Evolutionary conservation across 2,329 filamentous ascomycete genomes (phyloP).

Genomic region (Trichoderma harzianum): DNA sequence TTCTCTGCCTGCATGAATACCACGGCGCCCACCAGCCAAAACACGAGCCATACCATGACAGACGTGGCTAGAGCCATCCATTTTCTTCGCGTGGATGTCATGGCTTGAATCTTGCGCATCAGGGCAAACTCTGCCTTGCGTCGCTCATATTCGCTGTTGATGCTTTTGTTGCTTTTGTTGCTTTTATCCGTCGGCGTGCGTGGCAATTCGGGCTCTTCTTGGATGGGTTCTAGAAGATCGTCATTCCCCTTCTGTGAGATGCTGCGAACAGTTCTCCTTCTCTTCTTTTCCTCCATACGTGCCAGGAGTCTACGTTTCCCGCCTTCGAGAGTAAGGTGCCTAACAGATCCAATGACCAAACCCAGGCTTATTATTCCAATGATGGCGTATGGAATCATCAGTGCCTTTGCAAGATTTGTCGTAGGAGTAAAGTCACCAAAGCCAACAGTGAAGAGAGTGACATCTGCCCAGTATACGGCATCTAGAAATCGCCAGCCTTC

Average conservation of each 20-base stretch:
- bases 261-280: constrained; percentile 44
- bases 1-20: constrained; percentile 61
- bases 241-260: constrained; percentile 46
- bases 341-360: constrained; percentile 77
- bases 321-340: constrained; percentile 60
- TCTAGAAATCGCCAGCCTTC: constrained; percentile 77
- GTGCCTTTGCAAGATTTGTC: constrained; percentile 58
- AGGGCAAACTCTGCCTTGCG: constrained; percentile 69
- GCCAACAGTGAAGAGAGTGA: constrained; percentile 63
- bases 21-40: constrained; percentile 79
- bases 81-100: constrained; percentile 61
- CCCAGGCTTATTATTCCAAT: constrained; percentile 81
- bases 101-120: constrained; percentile 76
- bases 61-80: constrained; percentile 74
- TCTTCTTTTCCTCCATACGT: constrained; percentile 58
- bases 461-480: constrained; percentile 74
- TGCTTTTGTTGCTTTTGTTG: constrained; percentile 35
- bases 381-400: constrained; percentile 81
- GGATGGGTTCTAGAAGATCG: constrained; percentile 45
- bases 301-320: constrained; percentile 50
- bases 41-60: constrained; percentile 61
- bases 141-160: constrained; percentile 50
- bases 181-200: constrained; percentile 3
- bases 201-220: neutral
- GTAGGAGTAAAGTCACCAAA: constrained; percentile 53